phyloP scores from a whole-genome alignment of 129 eudicot genomes.

The Silybum marianum region DNA sequence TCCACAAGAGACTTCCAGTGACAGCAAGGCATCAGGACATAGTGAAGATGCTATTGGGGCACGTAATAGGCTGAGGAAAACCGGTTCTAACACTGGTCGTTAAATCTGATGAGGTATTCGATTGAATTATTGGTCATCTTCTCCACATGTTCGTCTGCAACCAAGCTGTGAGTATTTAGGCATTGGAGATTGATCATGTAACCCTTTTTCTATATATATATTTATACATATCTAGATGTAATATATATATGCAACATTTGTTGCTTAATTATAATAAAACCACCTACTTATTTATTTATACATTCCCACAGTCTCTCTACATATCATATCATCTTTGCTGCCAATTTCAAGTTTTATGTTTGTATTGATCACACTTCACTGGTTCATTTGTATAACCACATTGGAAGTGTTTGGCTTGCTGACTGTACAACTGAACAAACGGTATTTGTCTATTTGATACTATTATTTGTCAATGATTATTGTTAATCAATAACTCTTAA shows the following conservation, averaged over 20 bases:
- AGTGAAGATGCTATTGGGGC: conserved; percentile 40
- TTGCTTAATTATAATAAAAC: conserved; percentile 13
- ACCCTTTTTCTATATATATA: conserved; percentile 12
- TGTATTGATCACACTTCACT: background rate
- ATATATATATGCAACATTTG: conserved; percentile 14
- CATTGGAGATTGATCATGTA: conserved; percentile 38
- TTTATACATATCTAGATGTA: background rate
- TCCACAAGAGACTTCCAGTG: conserved; percentile 29
- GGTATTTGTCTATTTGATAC: no score
- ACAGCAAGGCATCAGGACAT: background rate
- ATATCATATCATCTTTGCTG: background rate
- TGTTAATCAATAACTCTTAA: no score
- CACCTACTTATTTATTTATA: background rate
- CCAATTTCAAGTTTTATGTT: background rate
- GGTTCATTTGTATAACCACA: background rate
- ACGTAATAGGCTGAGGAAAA: conserved; percentile 53
- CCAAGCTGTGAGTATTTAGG: conserved; percentile 47
- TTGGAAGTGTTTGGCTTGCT: no score
- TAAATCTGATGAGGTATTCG: conserved; percentile 2
- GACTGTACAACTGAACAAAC: no score
- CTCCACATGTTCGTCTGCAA: conserved; percentile 34
- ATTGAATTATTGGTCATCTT: background rate
- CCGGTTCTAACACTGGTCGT: conserved; percentile 27
- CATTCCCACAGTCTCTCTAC: background rate
- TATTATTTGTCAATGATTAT: no score